These are phyloP conservation scores for Brettanomyces anomalus DNA, from an alignment of 805 yeast genomes.

Conservation along the genomic window DNA sequence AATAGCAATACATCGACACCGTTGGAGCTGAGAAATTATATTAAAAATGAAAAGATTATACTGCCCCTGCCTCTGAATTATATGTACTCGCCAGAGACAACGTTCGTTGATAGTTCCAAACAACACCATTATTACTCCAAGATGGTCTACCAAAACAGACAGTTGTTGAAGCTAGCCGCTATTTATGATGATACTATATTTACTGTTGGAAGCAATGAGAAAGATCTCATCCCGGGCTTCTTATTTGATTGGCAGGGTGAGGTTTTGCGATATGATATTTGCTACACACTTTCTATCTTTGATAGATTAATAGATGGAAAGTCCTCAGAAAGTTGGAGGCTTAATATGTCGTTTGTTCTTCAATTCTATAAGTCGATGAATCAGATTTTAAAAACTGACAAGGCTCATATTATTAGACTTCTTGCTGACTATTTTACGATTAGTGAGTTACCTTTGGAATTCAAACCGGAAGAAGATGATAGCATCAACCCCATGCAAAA, in stretches of 20 bases:
- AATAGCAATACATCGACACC: conserved; percentile 3
- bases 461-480: not conserved
- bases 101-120: conserved; percentile 12
- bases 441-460: not conserved
- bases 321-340: conserved; percentile 13
- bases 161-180: conserved; percentile 10
- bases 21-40: conserved; percentile 17
- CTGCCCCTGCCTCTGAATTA: conserved; percentile 22
- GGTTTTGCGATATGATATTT: conserved; percentile 14
- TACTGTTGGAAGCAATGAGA: not conserved
- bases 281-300: conserved; percentile 13
- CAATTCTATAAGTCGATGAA: conserved; percentile 21
- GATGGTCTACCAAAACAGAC: conserved; percentile 15
- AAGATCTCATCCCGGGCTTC: conserved; percentile 7
- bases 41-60: conserved; percentile 16
- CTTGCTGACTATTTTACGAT: conserved; percentile 10
- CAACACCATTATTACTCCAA: conserved; percentile 12
- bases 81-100: conserved; percentile 13
- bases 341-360: conserved; percentile 14
- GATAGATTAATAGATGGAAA: conserved; percentile 16
- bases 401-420: conserved; percentile 5
- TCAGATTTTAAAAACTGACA: conserved; percentile 13
- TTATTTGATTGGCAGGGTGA: conserved; percentile 12
- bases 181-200: conserved; percentile 6
- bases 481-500: no score